Percentiles rank a stretch among this genome's conserved stretches.
Evolutionary conservation across 371 early-diverging fungal species (phyloP).

Genomic region (Entomophthora muscae): DNA sequence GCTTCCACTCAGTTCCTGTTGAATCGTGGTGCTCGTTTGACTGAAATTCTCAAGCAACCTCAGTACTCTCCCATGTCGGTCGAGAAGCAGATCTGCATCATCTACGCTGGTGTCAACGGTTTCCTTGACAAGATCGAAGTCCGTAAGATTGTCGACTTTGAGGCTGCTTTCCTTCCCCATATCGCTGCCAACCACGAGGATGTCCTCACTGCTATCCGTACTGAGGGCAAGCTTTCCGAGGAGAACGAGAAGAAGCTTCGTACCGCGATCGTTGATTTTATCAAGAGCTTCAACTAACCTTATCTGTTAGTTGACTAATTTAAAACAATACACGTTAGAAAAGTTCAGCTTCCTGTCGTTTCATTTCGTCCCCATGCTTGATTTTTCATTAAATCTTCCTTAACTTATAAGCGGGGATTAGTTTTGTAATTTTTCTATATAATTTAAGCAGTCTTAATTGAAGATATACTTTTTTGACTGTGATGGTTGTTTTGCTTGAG

Average conservation of each 20-base stretch:
- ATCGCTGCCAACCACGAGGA: conserved; percentile 70
- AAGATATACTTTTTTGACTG: too few species aligned
- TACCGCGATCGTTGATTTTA: conserved; percentile 59
- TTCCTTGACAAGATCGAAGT: conserved; percentile 91
- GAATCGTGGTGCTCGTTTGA: conserved; percentile 91
- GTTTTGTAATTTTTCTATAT: too few species aligned
- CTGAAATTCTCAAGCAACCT: conserved; percentile 87
- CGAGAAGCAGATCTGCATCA: conserved; percentile 84
- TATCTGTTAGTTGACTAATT: neutral
- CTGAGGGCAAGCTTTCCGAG: conserved; percentile 66
- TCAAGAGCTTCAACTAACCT: conserved; percentile 47
- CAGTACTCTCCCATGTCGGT: conserved; percentile 85
- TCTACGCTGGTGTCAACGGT: conserved; percentile 92
- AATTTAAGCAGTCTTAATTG: too few species aligned
- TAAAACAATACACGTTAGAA: too few species aligned
- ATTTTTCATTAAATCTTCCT: too few species aligned
- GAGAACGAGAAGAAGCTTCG: conserved; percentile 77
- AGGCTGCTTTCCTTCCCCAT: conserved; percentile 75
- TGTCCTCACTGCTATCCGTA: conserved; percentile 73
- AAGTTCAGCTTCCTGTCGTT: too few species aligned
- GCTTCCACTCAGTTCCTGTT: conserved; percentile 87
- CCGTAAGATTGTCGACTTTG: conserved; percentile 76
- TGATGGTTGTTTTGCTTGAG: too few species aligned
- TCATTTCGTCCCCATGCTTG: too few species aligned
- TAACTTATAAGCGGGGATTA: too few species aligned